Evolutionary conservation across 2,329 filamentous ascomycete species (phyloP), one percentile per base, ranked within the genome.

Genomic region (Huntiella savannae): DNA sequence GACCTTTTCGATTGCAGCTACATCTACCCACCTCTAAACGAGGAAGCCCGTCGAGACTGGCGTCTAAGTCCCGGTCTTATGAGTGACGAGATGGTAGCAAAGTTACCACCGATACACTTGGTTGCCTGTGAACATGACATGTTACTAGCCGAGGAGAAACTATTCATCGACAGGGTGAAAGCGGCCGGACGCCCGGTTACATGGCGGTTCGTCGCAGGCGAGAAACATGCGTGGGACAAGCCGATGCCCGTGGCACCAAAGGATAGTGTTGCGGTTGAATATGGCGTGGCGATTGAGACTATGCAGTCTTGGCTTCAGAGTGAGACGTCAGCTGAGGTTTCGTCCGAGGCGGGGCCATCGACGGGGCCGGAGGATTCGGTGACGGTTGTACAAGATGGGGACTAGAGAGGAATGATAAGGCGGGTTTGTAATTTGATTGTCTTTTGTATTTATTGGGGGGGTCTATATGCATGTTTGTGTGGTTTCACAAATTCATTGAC

Each of bases 61-160:
- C 68, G 68, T 15, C 61, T 80, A 3, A 77, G 73, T 0, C 76
- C 76, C 0, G 70, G 67, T 3, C 63, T 72, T 5, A 74, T 75
- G 48, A 57, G 66, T 0, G 68, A 75, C 51, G 63, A 66, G 22
- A 53, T 71, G n/a, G 53, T 79, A 3, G 60, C 60, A 8, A 62
- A 72, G 35, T 67, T 77, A 2, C 62, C 67, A 0, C 67, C 70
- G 12, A 58, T 79, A 2, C 63, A 77, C 13, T 59, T 78, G 37
- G 73, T 71, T 53, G 68, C 76, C 2, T 79, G 75, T 59, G 75
- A 79, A 59, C 72, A 68, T 57, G 73, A 79, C 55, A 78, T 79
- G 72, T 58, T 79, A n/a, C 64, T 75, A 7, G 62, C 61, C 2
- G 75, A 79, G 55, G 74, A 72, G 8, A 62, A 78, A 50, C 63